Evolutionary conservation across 2,329 filamentous ascomycete species (phyloP), one percentile per base, ranked within the genome.

Genomic region (Claviceps sp.): DNA sequence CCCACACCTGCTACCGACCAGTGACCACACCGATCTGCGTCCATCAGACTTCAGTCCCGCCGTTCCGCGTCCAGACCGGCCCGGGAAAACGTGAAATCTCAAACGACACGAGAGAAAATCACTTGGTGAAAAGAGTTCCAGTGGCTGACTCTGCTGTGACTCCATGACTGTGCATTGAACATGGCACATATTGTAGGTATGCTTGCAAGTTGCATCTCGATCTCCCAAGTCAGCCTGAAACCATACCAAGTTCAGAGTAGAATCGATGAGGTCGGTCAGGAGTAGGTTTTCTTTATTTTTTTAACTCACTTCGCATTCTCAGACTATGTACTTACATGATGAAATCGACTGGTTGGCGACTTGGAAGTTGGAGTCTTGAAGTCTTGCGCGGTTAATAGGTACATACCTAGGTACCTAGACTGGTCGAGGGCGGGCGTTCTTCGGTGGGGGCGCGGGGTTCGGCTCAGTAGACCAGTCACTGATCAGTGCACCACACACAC

Each of bases 1-100:
- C 42, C 26, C 51, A 53, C 47, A 29, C 17, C 43, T 50, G 38
- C 45, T 48, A 49, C 29, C 49, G 48, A 47, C n/a, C n/a, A n/a
- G n/a, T n/a, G n/a, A n/a, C 47, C 48, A 49, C 49, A 53, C 49
- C 48, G 52, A 53, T 53, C 45, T 51, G 38, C 52, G 50, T 44
- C 49, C 49, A 48, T 45, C 45, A 42, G 39, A 20, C 20, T 20
- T 23, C 5, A 22, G 51, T 22, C 16, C 45, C 49, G 47, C 49
- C 52, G 49, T 45, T 50, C 39, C 52, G 45, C 49, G 23, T 49
- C 45, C 48, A 50, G 39, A 22, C 48, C 48, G 45, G 44, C 13
- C 45, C 49, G 52, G 49, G 42, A 50, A 49, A 45, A 36, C 29
- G 14, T 26, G 11, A 37, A 37, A 47, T 38, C 8, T 20, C 7